A percentile compares a stretch with the other conserved stretches of the same genome.
phyloP scores from a whole-genome alignment of 352 stramenopile species.

The Phytopythium aichiense region DNA sequence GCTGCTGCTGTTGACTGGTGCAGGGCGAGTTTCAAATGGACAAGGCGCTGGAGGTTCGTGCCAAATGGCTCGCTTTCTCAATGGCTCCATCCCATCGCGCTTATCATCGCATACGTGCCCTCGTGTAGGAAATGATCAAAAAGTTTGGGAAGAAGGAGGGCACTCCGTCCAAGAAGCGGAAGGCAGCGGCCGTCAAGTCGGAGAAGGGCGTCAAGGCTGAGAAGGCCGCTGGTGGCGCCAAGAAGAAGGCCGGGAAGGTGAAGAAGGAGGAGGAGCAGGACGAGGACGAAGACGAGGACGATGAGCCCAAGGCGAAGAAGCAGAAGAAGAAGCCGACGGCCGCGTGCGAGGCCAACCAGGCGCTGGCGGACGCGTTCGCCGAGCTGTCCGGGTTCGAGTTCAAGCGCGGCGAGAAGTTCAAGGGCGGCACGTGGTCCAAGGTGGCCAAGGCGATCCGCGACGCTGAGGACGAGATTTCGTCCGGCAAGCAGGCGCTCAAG shows the following conservation, averaged over 20 bases:
- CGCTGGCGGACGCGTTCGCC: slow-evolving; percentile 64
- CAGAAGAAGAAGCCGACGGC: slow-evolving; percentile 37
- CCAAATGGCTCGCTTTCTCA: not conserved
- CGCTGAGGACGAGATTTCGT: slow-evolving; percentile 50
- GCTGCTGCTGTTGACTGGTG: not conserved
- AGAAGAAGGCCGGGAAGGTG: slow-evolving; percentile 14
- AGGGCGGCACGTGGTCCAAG: slow-evolving; percentile 85
- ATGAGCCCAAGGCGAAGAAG: slow-evolving; percentile 52
- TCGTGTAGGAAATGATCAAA: slow-evolving; percentile 60
- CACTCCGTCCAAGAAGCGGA: slow-evolving; percentile 51
- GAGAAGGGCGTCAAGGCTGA: slow-evolving; percentile 29
- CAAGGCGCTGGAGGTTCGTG: slow-evolving; percentile 52
- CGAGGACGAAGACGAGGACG: slow-evolving; percentile 42
- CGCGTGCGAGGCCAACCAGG: slow-evolving; percentile 59
- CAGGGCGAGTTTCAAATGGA: slow-evolving; percentile 73
- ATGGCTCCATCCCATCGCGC: not conserved
- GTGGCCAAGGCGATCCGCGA: slow-evolving; percentile 83
- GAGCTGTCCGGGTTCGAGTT: slow-evolving; percentile 88
- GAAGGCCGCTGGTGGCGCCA: slow-evolving; percentile 24
- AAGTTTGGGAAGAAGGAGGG: slow-evolving; percentile 66
- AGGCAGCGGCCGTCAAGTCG: slow-evolving; percentile 27
- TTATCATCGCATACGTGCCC: not conserved
- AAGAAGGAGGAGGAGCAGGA: slow-evolving; percentile 24
- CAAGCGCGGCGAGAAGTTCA: slow-evolving; percentile 85
- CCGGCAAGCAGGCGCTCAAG: slow-evolving; percentile 77